Percentiles rank a stretch among this genome's conserved stretches.
phyloP scores from a whole-genome alignment of 1,139 yeast species.

The Ogataea hybrid region DNA sequence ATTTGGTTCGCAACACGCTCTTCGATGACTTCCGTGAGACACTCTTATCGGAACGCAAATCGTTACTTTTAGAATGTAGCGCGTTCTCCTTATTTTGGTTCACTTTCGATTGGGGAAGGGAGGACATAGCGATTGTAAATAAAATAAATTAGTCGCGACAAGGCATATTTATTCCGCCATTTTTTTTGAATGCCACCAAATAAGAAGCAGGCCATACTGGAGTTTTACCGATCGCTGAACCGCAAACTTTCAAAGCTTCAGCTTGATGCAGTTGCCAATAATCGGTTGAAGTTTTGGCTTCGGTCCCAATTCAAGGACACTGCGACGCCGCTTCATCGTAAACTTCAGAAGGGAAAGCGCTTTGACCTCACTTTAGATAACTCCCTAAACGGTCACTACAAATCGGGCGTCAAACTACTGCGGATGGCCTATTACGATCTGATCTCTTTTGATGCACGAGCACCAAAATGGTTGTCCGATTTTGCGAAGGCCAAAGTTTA shows the following conservation, averaged over 20 bases:
- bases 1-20: conserved; percentile 26
- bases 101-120: conserved; percentile 13
- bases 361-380: not conserved
- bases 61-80: conserved; percentile 7
- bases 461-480: conserved; percentile 19
- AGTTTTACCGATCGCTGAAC: conserved; percentile 11
- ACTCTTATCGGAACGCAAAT: conserved; percentile 9
- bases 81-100: conserved; percentile 24
- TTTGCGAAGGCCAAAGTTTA: conserved; percentile 10
- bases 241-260: conserved; percentile 11
- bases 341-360: not conserved
- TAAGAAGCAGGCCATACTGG: not conserved
- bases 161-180: not conserved
- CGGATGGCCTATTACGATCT: conserved; percentile 8
- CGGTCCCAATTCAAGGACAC: conserved; percentile 5
- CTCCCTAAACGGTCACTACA: not conserved
- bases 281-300: conserved; percentile 4
- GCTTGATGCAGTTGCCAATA: conserved; percentile 13
- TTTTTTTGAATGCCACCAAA: not conserved
- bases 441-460: conserved; percentile 8
- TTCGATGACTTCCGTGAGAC: conserved; percentile 14
- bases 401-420: conserved; percentile 6
- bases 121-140: conserved; percentile 12
- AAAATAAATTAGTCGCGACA: conserved; percentile 6
- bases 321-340: not conserved